These are phyloP conservation scores for Hygrocybe punicea DNA, from an alignment of 768 basidiomycete genomes.

Conservation along the genomic window DNA sequence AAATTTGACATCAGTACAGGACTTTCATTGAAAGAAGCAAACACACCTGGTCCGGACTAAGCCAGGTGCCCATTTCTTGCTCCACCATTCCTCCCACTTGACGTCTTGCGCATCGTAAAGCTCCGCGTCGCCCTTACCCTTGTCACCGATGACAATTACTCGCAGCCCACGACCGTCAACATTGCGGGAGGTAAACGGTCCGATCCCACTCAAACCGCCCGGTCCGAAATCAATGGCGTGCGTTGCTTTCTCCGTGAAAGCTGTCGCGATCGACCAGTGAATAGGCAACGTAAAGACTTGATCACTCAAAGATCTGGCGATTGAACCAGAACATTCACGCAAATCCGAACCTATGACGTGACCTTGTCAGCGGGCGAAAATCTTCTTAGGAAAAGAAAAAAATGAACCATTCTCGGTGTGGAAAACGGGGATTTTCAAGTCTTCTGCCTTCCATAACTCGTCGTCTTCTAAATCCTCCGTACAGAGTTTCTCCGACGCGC, in stretches of 20 bases:
- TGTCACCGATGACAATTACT: constrained; percentile 86
- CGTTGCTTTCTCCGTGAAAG: constrained; percentile 86
- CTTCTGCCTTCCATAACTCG: constrained; percentile 69
- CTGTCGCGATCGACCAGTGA: constrained; percentile 88
- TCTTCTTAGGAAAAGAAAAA: constrained; percentile 7
- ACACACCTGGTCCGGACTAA: constrained; percentile 86
- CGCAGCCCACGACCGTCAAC: constrained; percentile 92
- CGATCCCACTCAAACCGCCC: constrained; percentile 90
- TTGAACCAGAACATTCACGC: constrained; percentile 59
- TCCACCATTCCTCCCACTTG: constrained; percentile 86
- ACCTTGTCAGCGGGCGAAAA: background rate
- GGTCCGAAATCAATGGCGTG: constrained; percentile 97
- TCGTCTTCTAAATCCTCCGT: constrained; percentile 71
- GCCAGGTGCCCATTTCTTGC: constrained; percentile 78
- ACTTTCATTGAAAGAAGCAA: constrained; percentile 3
- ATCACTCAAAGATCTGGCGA: constrained; percentile 86
- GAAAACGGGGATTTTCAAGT: constrained; percentile 81
- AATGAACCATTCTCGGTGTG: constrained; percentile 87
- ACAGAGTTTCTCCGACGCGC: constrained; percentile 71
- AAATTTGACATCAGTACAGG: constrained; percentile 10
- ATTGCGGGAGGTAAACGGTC: constrained; percentile 84
- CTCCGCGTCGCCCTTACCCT: constrained; percentile 84
- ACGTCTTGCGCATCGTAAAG: constrained; percentile 65
- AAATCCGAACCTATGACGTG: constrained; percentile 72
- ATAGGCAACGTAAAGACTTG: constrained; percentile 92